Evolutionary conservation across 2,329 filamentous ascomycete genomes (phyloP).

Genomic region (Davidsoniella eucalypti): DNA sequence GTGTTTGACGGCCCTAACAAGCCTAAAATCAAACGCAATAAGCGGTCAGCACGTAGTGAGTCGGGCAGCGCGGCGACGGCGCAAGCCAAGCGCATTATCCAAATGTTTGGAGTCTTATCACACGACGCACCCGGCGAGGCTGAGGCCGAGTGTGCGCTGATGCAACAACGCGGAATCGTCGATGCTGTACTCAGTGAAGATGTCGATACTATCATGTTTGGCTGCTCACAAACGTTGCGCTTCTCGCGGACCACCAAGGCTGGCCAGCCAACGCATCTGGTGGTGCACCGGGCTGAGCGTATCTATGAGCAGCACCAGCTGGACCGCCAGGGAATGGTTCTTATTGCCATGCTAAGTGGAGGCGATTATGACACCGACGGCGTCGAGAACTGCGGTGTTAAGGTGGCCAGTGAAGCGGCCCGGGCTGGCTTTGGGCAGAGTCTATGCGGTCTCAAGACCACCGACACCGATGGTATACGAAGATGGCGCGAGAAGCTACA

Average conservation of each 20-base stretch:
- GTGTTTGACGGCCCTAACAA: slow-evolving; percentile 81
- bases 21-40: slow-evolving; percentile 77
- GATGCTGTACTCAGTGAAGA: slow-evolving; percentile 93
- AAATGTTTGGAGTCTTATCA: slow-evolving; percentile 66
- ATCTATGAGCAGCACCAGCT: slow-evolving; percentile 40
- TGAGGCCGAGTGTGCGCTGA: slow-evolving; percentile 81
- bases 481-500: slow-evolving; percentile 58
- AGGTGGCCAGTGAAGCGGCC: slow-evolving; percentile 78
- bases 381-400: slow-evolving; percentile 72
- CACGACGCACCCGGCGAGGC: slow-evolving; percentile 89
- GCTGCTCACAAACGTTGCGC: slow-evolving; percentile 59
- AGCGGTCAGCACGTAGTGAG: slow-evolving; percentile 42
- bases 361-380: slow-evolving; percentile 87
- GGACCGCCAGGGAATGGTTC: slow-evolving; percentile 75
- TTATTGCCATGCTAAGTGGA: slow-evolving; percentile 87
- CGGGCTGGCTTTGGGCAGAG: slow-evolving; percentile 70
- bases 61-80: slow-evolving; percentile 53
- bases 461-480: slow-evolving; percentile 41
- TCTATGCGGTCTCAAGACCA: slow-evolving; percentile 47
- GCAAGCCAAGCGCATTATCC: slow-evolving; percentile 68
- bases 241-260: slow-evolving; percentile 25
- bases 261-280: slow-evolving; percentile 59
- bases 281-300: slow-evolving; percentile 39
- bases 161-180: slow-evolving; percentile 68
- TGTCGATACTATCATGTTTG: slow-evolving; percentile 96